These are phyloP conservation scores for Candida sanyiensis DNA, from an alignment of 805 yeast genomes.

Conservation along the genomic window DNA sequence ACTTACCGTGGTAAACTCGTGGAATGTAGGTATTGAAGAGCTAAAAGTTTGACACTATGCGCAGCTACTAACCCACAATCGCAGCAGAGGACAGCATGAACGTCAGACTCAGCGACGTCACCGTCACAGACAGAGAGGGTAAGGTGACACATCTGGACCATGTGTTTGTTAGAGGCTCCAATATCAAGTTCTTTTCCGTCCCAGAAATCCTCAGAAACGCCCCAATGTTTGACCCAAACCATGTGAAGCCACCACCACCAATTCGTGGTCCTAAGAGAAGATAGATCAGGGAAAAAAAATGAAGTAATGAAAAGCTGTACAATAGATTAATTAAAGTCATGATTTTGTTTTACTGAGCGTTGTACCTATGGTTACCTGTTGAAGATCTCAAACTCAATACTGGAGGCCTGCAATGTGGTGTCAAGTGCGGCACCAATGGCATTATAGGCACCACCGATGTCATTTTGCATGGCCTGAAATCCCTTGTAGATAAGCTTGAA, in stretches of 20 bases:
- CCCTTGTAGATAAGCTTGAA: conserved; percentile 21
- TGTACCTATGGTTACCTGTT: conserved; percentile 7
- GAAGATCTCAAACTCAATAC: conserved; percentile 21
- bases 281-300: conserved; percentile 5
- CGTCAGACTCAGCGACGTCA: conserved; percentile 75
- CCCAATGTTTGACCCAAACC: conserved; percentile 69
- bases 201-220: conserved; percentile 89
- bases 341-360: not conserved
- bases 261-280: conserved; percentile 52
- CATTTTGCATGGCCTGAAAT: conserved; percentile 6
- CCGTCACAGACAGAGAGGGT: conserved; percentile 74
- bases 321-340: not conserved
- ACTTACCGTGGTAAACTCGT: conserved; percentile 81
- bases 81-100: conserved; percentile 87
- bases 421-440: conserved; percentile 15
- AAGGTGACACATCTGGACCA: conserved; percentile 69
- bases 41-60: not conserved
- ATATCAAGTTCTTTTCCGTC: conserved; percentile 72
- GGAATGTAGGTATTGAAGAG: conserved; percentile 41
- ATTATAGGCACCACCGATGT: conserved; percentile 12
- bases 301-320: not conserved
- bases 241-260: conserved; percentile 65
- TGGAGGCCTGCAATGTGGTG: conserved; percentile 17
- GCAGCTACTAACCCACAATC: conserved; percentile 9
- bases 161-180: conserved; percentile 89